These are phyloP conservation scores for Raphanus raphanistrum DNA, from an alignment of 345 rosid genomes.

Conservation along the genomic window DNA sequence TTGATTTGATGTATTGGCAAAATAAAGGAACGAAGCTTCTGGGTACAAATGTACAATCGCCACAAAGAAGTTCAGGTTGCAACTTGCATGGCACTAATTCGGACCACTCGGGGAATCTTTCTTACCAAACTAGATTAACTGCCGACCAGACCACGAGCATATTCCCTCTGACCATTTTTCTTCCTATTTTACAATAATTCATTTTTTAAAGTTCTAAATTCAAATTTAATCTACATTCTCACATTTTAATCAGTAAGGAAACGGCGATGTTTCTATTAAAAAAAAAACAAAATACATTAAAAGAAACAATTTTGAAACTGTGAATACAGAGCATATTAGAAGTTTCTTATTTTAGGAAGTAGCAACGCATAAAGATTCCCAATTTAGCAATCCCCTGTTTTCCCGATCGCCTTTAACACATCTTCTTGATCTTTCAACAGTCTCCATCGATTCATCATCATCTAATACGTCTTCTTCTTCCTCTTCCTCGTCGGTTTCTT, in stretches of 20 bases:
- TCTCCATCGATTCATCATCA: slow-evolving; percentile 32
- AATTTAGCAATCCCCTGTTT: slow-evolving; percentile 49
- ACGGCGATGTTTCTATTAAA: slow-evolving; percentile 14
- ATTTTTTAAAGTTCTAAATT: background rate
- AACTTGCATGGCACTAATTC: slow-evolving; percentile 21
- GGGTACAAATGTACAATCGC: slow-evolving; percentile 17
- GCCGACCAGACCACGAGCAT: slow-evolving; percentile 42
- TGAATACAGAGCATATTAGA: slow-evolving; percentile 27
- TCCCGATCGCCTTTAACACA: slow-evolving; percentile 52
- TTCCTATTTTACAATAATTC: background rate
- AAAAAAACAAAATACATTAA: background rate
- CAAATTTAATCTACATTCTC: background rate
- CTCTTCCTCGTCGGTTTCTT: slow-evolving; percentile 14
- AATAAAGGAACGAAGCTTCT: slow-evolving; percentile 10
- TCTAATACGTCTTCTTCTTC: slow-evolving; percentile 18
- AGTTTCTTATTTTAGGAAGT: slow-evolving; percentile 44
- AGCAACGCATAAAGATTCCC: slow-evolving; percentile 63
- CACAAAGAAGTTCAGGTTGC: slow-evolving; percentile 9
- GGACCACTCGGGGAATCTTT: slow-evolving; percentile 32
- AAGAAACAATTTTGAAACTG: slow-evolving; percentile 18
- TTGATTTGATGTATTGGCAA: slow-evolving; percentile 21
- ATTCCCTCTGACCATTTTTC: slow-evolving; percentile 35
- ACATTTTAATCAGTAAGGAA: slow-evolving; percentile 3
- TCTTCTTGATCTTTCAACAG: slow-evolving; percentile 39
- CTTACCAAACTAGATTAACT: slow-evolving; percentile 42